Base-by-base conservation (phyloP, 2,329 filamentous ascomycete species). In the Penicillium sp. region DNA sequence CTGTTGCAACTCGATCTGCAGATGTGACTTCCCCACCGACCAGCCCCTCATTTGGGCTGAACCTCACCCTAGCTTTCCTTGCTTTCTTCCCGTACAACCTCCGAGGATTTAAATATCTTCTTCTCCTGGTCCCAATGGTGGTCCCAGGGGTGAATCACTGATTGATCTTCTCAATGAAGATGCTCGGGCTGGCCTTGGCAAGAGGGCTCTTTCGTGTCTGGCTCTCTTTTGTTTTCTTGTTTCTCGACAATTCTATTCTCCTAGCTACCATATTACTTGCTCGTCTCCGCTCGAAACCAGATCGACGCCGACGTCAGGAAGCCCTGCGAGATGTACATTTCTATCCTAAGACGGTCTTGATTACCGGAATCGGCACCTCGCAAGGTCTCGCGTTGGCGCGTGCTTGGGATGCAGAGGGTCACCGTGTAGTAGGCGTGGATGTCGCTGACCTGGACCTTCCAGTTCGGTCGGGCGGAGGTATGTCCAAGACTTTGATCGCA, bases 391-490 rank as follows among this genome's bases (percentile, higher is more conserved):
- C 79, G 0, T 75, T 93, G 9, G 87, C 89, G 5, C 83, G 90
- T 33, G 72, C 83, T 3, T 88, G 91, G 70, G 80, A 88, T 63
- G 72, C 81, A 24, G 79, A 81, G 1, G 87, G 87, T 2, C 87
- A 91, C 69, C 80, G 80, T n/a, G 88, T 92, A 39, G 82, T 92
- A 41, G 89, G 88, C 5, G 88, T 88, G 11, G 89, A 91, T 66
- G 84, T 87, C 51, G 80, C 84, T 47, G 72, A 78, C 1, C 56
- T 71, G 48, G 72, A 77, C 1, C 56, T 72, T 21, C 70, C 75
- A n/a, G 70, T 80, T 31, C 75, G 79, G 0, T 80, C 80, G 1
- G 75, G 79, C 6, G 86, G 85, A 3, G 80, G 84, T 19, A 82
- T 84, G 55, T 91, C 89, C 0, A 76, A 65, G 13, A 74, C 84